A percentile compares a stretch with the other conserved stretches of the same genome.
Conservation (phyloP, 116 monocot species). For the Posidonia oceanica region DNA sequence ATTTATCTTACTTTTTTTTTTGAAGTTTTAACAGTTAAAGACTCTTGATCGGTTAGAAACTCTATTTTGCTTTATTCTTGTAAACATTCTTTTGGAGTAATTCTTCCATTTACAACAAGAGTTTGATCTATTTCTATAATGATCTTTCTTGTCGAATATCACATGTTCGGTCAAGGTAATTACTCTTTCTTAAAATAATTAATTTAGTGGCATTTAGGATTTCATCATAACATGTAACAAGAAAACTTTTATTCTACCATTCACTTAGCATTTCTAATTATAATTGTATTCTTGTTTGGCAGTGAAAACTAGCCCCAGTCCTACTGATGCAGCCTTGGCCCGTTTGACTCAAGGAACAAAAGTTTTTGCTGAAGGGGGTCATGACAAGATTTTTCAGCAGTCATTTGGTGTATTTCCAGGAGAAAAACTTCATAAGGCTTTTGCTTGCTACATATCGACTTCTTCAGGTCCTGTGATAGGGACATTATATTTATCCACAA, state of each 20-base stretch:
- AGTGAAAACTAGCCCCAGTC: constrained; percentile 63
- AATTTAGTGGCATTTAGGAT: not conserved
- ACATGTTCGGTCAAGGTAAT: not conserved
- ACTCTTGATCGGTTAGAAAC: too few relatives aligned
- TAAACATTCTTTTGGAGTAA: not conserved
- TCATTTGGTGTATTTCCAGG: constrained; percentile 51
- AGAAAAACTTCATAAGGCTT: constrained; percentile 60
- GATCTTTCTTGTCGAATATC: not conserved
- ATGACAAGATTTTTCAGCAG: constrained; percentile 62
- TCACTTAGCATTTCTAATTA: too few relatives aligned
- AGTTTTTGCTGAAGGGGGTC: constrained; percentile 70
- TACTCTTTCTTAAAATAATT: not conserved
- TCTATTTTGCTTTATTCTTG: too few relatives aligned
- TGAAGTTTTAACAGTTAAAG: too few relatives aligned
- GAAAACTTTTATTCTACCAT: not conserved
- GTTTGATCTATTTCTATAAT: not conserved
- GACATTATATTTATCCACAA: constrained; percentile 65
- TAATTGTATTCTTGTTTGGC: constrained; percentile 3
- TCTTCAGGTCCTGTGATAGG: constrained; percentile 85
- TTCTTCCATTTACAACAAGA: not conserved
- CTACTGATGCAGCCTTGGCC: constrained; percentile 61
- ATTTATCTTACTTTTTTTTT: too few relatives aligned
- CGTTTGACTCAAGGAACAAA: constrained; percentile 70
- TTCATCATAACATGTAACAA: not conserved
- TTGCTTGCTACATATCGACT: constrained; percentile 80